Conservation (phyloP, 2,329 filamentous ascomycete genomes). For the Fusarium penzigii region DNA sequence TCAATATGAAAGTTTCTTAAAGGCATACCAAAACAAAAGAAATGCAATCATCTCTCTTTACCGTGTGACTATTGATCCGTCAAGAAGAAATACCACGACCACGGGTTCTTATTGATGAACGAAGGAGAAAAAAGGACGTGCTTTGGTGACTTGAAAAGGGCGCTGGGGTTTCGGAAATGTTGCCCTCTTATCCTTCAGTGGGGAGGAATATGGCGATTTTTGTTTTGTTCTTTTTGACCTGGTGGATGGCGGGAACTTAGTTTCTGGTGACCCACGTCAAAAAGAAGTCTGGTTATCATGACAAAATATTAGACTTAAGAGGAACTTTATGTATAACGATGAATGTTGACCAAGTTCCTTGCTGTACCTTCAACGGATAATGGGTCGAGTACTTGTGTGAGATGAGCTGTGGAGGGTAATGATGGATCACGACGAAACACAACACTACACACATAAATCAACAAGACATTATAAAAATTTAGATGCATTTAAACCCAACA, state of each 20-base stretch:
- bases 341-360: not conserved
- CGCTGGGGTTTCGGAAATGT: not conserved
- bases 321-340: not conserved
- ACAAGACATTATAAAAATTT: not conserved
- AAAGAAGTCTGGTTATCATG: not conserved
- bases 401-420: too few species aligned
- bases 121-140: slow-evolving; percentile 27
- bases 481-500: not conserved
- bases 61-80: slow-evolving; percentile 31
- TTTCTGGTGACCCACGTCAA: not conserved
- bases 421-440: too few species aligned
- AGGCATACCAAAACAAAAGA: slow-evolving; percentile 2
- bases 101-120: slow-evolving; percentile 23
- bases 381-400: not conserved
- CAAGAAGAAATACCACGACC: slow-evolving; percentile 27
- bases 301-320: slow-evolving; percentile 7
- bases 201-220: not conserved
- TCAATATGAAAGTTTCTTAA: slow-evolving; percentile 44
- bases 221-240: not conserved
- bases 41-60: slow-evolving; percentile 25
- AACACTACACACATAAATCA: too few species aligned
- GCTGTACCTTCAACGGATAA: not conserved
- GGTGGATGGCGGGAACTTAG: not conserved
- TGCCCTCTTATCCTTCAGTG: not conserved
- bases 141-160: too few species aligned